These are phyloP conservation scores for Hibiscus mutabilis DNA, from an alignment of 345 rosid genomes.

Conservation along the genomic window DNA sequence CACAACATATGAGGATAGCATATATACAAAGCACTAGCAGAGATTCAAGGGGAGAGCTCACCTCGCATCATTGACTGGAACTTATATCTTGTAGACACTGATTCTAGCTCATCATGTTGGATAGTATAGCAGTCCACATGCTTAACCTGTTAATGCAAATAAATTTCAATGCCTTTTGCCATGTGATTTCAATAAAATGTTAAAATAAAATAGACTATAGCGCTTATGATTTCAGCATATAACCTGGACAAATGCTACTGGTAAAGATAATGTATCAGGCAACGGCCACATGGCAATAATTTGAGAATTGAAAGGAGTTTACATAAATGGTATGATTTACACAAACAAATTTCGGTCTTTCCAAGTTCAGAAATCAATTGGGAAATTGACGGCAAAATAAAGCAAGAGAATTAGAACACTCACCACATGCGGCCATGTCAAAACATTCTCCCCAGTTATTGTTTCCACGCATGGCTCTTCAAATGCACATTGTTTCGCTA, in stretches of 20 bases:
- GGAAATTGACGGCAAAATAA: neutral
- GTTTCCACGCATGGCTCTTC: constrained; percentile 96
- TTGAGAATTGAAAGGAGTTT: neutral
- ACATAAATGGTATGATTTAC: neutral
- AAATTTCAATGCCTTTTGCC: neutral
- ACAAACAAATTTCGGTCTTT: neutral
- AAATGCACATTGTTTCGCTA: constrained; percentile 94
- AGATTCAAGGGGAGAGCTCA: constrained; percentile 12
- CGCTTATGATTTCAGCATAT: neutral
- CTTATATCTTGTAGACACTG: constrained; percentile 58
- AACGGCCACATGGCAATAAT: neutral
- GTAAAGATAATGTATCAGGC: neutral
- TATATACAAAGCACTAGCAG: neutral
- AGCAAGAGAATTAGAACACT: constrained; percentile 20
- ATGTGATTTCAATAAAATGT: neutral
- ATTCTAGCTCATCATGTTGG: constrained; percentile 72
- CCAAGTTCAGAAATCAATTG: neutral
- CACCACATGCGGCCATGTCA: constrained; percentile 96
- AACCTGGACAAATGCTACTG: neutral
- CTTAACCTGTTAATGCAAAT: constrained; percentile 49
- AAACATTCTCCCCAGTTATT: constrained; percentile 73
- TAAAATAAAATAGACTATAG: neutral
- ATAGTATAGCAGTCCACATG: constrained; percentile 65
- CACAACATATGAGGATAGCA: neutral
- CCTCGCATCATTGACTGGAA: constrained; percentile 98